Base-by-base conservation (phyloP, 2,329 filamentous ascomycete species). In the Neurospora sp. region DNA sequence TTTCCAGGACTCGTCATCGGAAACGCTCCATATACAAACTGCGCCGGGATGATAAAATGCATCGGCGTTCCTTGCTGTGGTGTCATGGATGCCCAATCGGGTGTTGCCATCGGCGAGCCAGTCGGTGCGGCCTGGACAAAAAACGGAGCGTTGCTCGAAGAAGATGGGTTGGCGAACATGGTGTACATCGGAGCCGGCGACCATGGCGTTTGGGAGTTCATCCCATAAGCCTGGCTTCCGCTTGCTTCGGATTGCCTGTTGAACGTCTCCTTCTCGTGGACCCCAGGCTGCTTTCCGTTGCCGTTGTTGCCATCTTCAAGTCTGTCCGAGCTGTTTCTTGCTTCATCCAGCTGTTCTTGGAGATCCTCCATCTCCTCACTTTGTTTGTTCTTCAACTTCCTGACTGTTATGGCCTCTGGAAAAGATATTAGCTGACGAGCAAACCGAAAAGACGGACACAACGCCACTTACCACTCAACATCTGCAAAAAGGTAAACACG, bases 401-500 rank as follows among this genome's bases (percentile, higher is more conserved):
- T 62, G 52, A 62, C n/a, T 5, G 8, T 62, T 36, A 62, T 62
- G 15, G 52, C 52, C 23, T 62, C 52, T 62, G 52, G 52, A 36
- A 33, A 36, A 15, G 46, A 33, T 10, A 33, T 62, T 33, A 62
- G 52, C 52, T 62, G 52, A 62, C 10, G 52, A 62, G 23, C 52
- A 62, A 17, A 36, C 15, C 13, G 15, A 62, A 58, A 33, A 13
- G 13, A 36, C 28, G 3, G 28, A 10, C 7, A 33, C 52, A 17
- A 62, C 13, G 23, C 52, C 52, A 62, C 52, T 62, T 62, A 36
- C 52, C 92, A 62, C 52, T 62, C 52, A 62, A 33, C 52, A 75
- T 75, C 68, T 79, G 77, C 36, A 73, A 38, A 38, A 79, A 76
- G 42, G 75, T 76, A 46, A 80, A 80, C 2, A 80, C 9, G 4